phyloP scores from a whole-genome alignment of 2,329 filamentous ascomycete species.

The Alternaria consortialis region DNA sequence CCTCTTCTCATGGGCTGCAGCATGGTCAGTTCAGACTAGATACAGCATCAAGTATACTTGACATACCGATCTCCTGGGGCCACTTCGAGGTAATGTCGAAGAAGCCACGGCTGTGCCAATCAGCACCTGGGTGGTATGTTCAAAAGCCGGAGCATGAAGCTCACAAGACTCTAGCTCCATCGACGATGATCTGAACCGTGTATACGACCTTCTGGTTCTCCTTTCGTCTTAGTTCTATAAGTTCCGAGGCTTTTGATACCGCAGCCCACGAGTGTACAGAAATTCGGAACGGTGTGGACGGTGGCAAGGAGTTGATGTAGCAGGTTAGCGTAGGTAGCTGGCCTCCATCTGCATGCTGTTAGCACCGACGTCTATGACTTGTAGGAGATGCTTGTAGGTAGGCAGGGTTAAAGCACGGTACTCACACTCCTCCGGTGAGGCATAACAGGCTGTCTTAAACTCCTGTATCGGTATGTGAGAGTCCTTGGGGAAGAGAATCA shows the following conservation, averaged over 20 bases:
- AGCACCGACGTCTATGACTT: not conserved
- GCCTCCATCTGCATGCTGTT: conserved; percentile 33
- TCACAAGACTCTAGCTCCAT: conserved; percentile 44
- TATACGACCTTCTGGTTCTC: conserved; percentile 39
- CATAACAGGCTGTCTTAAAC: conserved; percentile 81
- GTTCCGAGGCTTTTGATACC: conserved; percentile 33
- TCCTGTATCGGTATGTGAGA: conserved; percentile 78
- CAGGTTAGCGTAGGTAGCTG: conserved; percentile 44
- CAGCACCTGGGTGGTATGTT: conserved; percentile 31
- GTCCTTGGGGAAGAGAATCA: conserved; percentile 76
- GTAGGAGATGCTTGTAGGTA: not conserved
- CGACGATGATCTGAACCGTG: conserved; percentile 40
- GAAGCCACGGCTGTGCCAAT: conserved; percentile 37
- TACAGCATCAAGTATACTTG: too few species aligned
- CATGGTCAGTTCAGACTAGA: not conserved
- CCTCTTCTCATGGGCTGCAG: conserved; percentile 39
- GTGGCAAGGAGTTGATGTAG: conserved; percentile 39
- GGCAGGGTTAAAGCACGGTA: not conserved
- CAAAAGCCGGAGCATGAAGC: conserved; percentile 3
- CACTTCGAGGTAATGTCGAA: conserved; percentile 39
- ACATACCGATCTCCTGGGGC: conserved; percentile 46
- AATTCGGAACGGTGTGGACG: conserved; percentile 44
- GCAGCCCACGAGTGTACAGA: conserved; percentile 48
- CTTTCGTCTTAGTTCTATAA: conserved; percentile 40
- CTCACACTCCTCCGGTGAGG: conserved; percentile 61